Base-by-base conservation (phyloP, 495 filamentous ascomycete genomes). In the Xylaria longipes region DNA sequence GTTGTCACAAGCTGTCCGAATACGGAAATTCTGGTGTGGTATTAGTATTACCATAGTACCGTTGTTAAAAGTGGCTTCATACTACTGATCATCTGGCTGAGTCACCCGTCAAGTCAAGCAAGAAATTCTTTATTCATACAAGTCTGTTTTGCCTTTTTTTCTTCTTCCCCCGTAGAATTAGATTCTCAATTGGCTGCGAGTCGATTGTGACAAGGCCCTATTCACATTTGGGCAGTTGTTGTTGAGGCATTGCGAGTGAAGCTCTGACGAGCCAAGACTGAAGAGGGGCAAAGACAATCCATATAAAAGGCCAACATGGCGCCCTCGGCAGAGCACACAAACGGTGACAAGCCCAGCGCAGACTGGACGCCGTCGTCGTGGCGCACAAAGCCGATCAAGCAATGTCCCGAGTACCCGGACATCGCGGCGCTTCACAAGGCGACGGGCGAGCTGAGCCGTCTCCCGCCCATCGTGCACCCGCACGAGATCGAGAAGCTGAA, bases 401-500 rank as follows among this genome's bases (percentile, higher is more conserved):
- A 99, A 82, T 89, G 89, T 72, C 94, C 97, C 48, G 82, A 89
- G 60, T 99, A 98, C 74, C 86, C 90, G 17, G 90, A 97, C 81
- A 80, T 80, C 11, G 75, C 84, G 5, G 88, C 86, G 9, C 86
- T 97, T 27, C 81, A 88, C 65, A 87, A 87, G 35, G 88, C 94
- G 17, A 80, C 94, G 1, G 75, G 81, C 1, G 93, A 97, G 81
- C 86, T 99, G 56, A 83, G 90, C 71, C 87, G 86, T 62, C 85
- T 98, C 7, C 96, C 96, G 9, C 96, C 96, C 1, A 86, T 99
- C 69, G 96, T 98, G 12, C 97, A 95, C 17, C 93, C 95, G 1
- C 85, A 86, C 46, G 94, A 95, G 87, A 97, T 99, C 74, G 80
- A 86, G 46, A 91, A 89, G 73, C 87, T 99, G 62, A 93, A 94